Evolutionary conservation across 2,329 filamentous ascomycete species (phyloP).

Genomic region (Cadophora gregata): DNA sequence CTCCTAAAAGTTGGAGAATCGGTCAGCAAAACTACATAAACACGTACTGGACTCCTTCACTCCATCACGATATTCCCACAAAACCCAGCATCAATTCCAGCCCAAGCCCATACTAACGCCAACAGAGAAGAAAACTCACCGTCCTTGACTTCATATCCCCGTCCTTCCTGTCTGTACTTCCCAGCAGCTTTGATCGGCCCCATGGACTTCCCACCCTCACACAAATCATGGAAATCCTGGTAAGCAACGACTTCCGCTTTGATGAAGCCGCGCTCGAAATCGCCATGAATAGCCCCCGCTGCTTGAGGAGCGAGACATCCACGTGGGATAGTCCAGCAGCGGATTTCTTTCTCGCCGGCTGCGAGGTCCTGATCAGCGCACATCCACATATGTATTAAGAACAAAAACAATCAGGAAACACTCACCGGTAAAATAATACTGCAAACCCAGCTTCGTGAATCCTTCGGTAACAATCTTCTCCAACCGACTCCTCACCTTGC

Average conservation of each 20-base stretch:
- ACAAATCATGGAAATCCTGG: conserved; percentile 53
- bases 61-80: not conserved
- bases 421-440: conserved; percentile 51
- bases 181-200: conserved; percentile 53
- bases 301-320: conserved; percentile 50
- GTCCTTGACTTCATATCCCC: conserved; percentile 45
- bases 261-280: conserved; percentile 53
- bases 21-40: not conserved
- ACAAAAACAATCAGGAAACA: not conserved
- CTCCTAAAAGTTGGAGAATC: conserved; percentile 31
- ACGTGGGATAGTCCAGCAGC: conserved; percentile 51
- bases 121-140: not conserved
- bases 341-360: conserved; percentile 53
- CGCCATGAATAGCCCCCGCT: conserved; percentile 47
- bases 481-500: conserved; percentile 50
- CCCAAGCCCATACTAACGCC: conserved; percentile 23
- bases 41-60: conserved; percentile 46
- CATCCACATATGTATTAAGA: not conserved
- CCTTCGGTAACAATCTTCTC: conserved; percentile 53
- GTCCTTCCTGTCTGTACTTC: conserved; percentile 53
- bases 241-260: conserved; percentile 54
- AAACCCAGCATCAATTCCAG: not conserved
- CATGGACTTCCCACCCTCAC: conserved; percentile 52
- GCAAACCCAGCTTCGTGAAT: conserved; percentile 51
- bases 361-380: not conserved